Evolutionary conservation across 2,329 filamentous ascomycete genomes (phyloP).

Genomic region (Fusarium euwallaceae): DNA sequence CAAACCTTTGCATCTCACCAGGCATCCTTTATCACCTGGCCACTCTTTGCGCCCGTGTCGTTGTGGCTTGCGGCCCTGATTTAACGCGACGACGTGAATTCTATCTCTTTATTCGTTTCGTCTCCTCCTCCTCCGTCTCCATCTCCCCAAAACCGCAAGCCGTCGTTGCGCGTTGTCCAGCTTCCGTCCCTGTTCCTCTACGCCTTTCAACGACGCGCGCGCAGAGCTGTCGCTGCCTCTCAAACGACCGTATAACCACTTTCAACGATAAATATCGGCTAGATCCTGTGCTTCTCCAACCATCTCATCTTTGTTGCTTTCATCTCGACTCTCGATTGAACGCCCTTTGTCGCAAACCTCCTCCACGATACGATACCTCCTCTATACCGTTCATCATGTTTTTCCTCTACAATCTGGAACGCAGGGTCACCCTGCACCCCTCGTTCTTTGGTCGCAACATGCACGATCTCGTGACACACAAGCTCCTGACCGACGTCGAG

Average conservation of each 20-base stretch:
- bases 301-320: neutral
- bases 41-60: constrained; percentile 34
- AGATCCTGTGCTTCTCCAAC: constrained; percentile 1
- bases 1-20: constrained; percentile 36
- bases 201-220: constrained; percentile 12
- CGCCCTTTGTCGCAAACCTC: constrained; percentile 5
- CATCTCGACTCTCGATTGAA: neutral
- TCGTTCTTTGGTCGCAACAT: constrained; percentile 97
- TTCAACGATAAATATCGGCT: constrained; percentile 3
- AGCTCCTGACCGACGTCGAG: constrained; percentile 92
- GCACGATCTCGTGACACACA: constrained; percentile 89
- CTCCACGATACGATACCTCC: neutral
- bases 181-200: constrained; percentile 8
- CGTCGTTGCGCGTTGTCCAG: constrained; percentile 21
- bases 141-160: neutral
- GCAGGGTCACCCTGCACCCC: constrained; percentile 93
- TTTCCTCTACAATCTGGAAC: constrained; percentile 97
- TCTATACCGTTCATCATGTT: constrained; percentile 75
- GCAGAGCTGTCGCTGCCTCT: constrained; percentile 1
- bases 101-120: constrained; percentile 12
- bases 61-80: constrained; percentile 36
- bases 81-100: constrained; percentile 36
- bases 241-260: constrained; percentile 21
- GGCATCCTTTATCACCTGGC: constrained; percentile 22
- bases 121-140: constrained; percentile 15